Base-by-base conservation (phyloP, 2,329 filamentous ascomycete genomes). In the Blastomyces percursus region DNA sequence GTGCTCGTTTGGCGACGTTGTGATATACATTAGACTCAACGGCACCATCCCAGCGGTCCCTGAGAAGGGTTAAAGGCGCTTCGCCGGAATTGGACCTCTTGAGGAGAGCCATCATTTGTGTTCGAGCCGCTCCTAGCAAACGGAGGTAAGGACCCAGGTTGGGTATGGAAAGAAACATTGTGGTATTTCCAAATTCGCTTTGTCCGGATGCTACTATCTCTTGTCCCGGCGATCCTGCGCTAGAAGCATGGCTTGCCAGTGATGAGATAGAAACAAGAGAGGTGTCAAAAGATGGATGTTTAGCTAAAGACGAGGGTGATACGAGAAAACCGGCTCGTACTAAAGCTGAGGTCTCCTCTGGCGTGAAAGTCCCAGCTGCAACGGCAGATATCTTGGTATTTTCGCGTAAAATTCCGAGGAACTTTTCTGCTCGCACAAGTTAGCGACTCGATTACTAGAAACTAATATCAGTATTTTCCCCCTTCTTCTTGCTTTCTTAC, bases 31-130 rank as follows among this genome's bases (percentile, higher is more conserved):
- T 73, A 4, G 73, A 74, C 48, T 80, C 77, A 4, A 84, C 75
- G 8, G 83, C 83, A n/a, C 84, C 85, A 64, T 87, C 81, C 85
- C 85, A 87, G 24, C 82, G 80, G 69, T 87, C 84, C 30, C 77
- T 77, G 8, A 87, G 72, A 8, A 84, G 70, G 52, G 78, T 75
- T 38, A 83, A 66, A 0, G 84, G 83, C 1, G 79, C 79, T 70
- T 86, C 83, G 50, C 77, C 76, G 66, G 79, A 80, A 58, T 75
- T 78, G 16, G 79, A 80, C 67, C 82, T 82, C 27, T 72, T 74
- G 1, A 87, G 71, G 2, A 86, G 74, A 16, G 73, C 67, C 3
- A 86, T 68, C 2, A 87, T 71, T 68, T 86, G 83, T 6, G 75
- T 73, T 7, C 84, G 80, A 16, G 82, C 82, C 35, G 80, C 75